Conservation (phyloP, 2,329 filamentous ascomycete genomes). For the Clathrospora elynae region DNA sequence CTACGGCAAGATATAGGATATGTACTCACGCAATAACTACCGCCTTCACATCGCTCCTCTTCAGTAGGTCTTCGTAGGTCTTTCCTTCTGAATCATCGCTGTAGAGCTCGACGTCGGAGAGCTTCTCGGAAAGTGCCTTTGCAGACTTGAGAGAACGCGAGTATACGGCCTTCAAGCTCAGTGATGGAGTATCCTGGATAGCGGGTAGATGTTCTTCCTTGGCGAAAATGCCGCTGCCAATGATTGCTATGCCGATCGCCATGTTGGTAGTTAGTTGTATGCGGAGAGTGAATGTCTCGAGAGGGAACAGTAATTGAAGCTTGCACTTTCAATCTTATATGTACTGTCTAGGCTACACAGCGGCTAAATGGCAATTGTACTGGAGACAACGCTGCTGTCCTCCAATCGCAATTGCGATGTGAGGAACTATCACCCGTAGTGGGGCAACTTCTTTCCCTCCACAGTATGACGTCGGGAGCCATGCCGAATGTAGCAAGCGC, state of each 20-base stretch:
- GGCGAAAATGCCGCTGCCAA: slow-evolving; percentile 68
- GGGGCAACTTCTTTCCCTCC: slow-evolving; percentile 23
- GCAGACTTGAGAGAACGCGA: slow-evolving; percentile 66
- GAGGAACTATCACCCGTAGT: slow-evolving; percentile 1
- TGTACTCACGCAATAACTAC: slow-evolving; percentile 59
- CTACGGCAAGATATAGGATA: not conserved
- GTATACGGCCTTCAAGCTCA: slow-evolving; percentile 68
- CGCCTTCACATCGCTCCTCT: slow-evolving; percentile 59
- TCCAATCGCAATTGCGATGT: slow-evolving; percentile 15
- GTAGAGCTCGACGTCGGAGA: slow-evolving; percentile 60
- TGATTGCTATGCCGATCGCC: slow-evolving; percentile 62
- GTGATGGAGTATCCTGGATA: slow-evolving; percentile 57
- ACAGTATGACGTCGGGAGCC: slow-evolving; percentile 22
- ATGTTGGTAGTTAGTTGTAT: slow-evolving; percentile 6
- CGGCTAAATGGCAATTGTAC: slow-evolving; percentile 27
- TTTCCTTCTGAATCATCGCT: slow-evolving; percentile 59
- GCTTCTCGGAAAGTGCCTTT: slow-evolving; percentile 46
- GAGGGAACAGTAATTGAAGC: not conserved
- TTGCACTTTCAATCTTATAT: slow-evolving; percentile 1
- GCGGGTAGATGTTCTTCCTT: slow-evolving; percentile 67
- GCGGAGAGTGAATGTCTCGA: not conserved
- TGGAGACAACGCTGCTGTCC: slow-evolving; percentile 2
- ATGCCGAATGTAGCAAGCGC: slow-evolving; percentile 19
- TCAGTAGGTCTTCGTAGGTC: slow-evolving; percentile 58
- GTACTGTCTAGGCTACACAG: slow-evolving; percentile 10